These are phyloP conservation scores for Amphichorda felina DNA, from an alignment of 2,329 filamentous ascomycete genomes.

Conservation along the genomic window DNA sequence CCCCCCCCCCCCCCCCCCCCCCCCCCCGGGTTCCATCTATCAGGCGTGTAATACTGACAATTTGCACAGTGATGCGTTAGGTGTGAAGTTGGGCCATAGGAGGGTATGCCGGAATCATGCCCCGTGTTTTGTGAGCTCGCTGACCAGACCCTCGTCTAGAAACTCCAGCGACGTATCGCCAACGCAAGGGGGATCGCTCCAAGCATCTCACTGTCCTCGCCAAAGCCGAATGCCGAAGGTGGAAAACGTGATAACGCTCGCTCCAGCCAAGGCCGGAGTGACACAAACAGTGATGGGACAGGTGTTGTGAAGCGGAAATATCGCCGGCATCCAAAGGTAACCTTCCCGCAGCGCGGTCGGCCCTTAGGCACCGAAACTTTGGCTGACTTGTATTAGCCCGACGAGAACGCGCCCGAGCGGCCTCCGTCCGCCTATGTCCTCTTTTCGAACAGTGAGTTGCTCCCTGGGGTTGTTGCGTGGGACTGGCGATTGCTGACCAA, in stretches of 20 bases:
- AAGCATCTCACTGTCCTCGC: constrained; percentile 37
- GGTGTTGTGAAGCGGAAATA: constrained; percentile 59
- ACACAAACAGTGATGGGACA: constrained; percentile 29
- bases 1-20: too few species aligned
- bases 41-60: constrained; percentile 8
- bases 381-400: constrained; percentile 35
- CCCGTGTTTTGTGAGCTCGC: constrained; percentile 2
- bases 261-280: constrained; percentile 32
- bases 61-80: constrained; percentile 51
- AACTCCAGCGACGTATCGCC: constrained; percentile 73
- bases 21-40: not conserved
- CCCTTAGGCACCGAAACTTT: not conserved
- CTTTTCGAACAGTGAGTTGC: constrained; percentile 65
- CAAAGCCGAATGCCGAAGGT: constrained; percentile 40
- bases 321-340: constrained; percentile 63
- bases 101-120: constrained; percentile 42
- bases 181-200: constrained; percentile 55
- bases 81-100: constrained; percentile 70
- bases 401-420: constrained; percentile 69
- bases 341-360: constrained; percentile 8
- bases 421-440: constrained; percentile 76
- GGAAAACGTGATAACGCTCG: constrained; percentile 40
- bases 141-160: constrained; percentile 34
- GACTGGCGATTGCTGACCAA: not conserved
- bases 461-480: not conserved